phyloP scores from a whole-genome alignment of 2,329 filamentous ascomycete species.

The Colletotrichum acutatum region DNA sequence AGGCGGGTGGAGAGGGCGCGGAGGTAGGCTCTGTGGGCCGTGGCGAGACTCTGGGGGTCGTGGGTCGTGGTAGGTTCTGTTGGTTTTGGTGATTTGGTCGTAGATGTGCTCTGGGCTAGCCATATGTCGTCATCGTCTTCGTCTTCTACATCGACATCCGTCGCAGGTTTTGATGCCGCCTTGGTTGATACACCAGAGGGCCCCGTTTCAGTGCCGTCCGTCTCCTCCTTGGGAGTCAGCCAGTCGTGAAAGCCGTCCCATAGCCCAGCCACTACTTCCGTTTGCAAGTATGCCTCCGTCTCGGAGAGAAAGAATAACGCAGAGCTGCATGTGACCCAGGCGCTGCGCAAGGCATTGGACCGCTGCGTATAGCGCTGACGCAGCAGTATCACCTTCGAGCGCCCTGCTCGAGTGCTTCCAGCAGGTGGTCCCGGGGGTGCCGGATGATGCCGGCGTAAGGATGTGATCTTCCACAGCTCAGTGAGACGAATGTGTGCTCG shows the following conservation, averaged over 20 bases:
- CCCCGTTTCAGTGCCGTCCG: background rate
- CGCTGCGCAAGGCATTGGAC: constrained; percentile 76
- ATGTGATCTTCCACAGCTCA: constrained; percentile 86
- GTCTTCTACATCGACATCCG: constrained; percentile 21
- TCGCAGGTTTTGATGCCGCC: background rate
- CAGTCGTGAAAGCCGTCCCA: constrained; percentile 85
- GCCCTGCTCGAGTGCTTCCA: constrained; percentile 70
- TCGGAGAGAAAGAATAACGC: constrained; percentile 91
- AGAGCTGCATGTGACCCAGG: constrained; percentile 91
- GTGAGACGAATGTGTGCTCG: constrained; percentile 87
- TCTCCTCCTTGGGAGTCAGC: constrained; percentile 64
- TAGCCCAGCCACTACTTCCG: constrained; percentile 83
- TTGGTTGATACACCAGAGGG: background rate
- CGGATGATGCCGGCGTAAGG: constrained; percentile 81
- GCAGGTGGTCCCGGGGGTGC: constrained; percentile 73
- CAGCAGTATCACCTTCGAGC: constrained; percentile 68
- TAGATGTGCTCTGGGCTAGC: constrained; percentile 44
- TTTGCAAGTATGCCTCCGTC: constrained; percentile 88
- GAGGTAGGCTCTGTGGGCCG: constrained; percentile 83
- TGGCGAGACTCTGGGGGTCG: constrained; percentile 86
- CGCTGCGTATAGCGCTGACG: constrained; percentile 73
- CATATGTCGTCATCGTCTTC: constrained; percentile 52
- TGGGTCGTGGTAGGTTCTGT: constrained; percentile 55
- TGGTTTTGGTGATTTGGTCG: constrained; percentile 32
- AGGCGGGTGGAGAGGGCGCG: constrained; percentile 73